Conservation (phyloP, 208 protist species). For the Acanthamoeba castellanii region DNA sequence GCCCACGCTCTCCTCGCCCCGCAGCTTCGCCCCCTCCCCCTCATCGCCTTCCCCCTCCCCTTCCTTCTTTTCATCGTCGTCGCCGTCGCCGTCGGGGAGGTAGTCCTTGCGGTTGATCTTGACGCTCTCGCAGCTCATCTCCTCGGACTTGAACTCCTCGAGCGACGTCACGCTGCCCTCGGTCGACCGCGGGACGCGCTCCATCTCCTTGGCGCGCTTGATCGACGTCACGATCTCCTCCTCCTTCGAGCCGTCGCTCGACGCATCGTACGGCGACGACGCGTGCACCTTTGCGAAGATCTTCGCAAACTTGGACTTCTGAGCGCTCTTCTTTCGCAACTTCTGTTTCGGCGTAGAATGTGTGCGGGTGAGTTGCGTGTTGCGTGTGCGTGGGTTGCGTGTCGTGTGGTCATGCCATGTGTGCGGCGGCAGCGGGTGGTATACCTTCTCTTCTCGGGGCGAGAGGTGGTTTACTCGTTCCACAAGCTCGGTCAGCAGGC, state of each 20-base stretch:
- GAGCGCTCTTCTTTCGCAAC: neutral
- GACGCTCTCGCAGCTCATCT: conserved; percentile 61
- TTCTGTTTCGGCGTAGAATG: neutral
- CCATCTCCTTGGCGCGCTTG: neutral
- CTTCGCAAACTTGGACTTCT: conserved; percentile 46
- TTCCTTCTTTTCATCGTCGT: neutral
- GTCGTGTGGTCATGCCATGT: neutral
- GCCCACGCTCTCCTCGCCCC: conserved; percentile 42
- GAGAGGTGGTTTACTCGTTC: conserved; percentile 47
- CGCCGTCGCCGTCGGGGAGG: neutral
- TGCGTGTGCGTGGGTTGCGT: neutral
- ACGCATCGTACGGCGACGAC: neutral
- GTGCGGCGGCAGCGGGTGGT: neutral
- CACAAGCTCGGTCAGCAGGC: conserved; percentile 37
- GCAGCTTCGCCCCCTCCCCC: neutral
- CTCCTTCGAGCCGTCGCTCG: conserved; percentile 50
- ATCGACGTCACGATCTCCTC: conserved; percentile 35
- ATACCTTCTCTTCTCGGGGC: neutral
- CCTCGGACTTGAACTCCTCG: conserved; percentile 55
- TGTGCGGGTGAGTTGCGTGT: neutral
- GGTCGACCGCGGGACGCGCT: neutral
- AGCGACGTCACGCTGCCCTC: neutral
- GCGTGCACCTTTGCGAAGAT: conserved; percentile 41
- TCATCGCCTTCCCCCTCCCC: neutral
- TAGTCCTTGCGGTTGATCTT: conserved; percentile 62